These are phyloP conservation scores for Myotisia sp. DNA, from an alignment of 2,329 filamentous ascomycete genomes.

Conservation along the genomic window DNA sequence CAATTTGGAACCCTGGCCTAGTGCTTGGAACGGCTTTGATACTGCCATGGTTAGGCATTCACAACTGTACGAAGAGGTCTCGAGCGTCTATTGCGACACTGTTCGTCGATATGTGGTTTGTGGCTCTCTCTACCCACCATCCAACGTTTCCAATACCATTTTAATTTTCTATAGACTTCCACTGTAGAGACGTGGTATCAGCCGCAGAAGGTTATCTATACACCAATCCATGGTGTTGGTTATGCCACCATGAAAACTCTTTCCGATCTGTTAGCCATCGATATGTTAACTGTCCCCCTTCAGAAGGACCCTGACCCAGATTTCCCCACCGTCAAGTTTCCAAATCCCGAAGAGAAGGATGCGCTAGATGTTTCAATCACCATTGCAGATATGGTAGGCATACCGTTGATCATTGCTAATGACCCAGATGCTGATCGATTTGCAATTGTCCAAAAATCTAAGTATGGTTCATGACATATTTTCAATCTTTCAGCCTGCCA, in stretches of 20 bases:
- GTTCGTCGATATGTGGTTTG: conserved; percentile 23
- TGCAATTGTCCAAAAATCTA: conserved; percentile 44
- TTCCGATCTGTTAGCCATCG: conserved; percentile 22
- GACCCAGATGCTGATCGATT: conserved; percentile 54
- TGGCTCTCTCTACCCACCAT: not conserved
- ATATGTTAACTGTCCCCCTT: conserved; percentile 24
- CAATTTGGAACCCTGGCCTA: conserved; percentile 38
- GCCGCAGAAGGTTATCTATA: conserved; percentile 29
- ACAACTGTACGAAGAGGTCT: conserved; percentile 18
- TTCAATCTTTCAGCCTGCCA: not conserved
- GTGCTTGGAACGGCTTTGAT: conserved; percentile 35
- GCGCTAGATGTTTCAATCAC: conserved; percentile 46
- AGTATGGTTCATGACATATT: conserved; percentile 18
- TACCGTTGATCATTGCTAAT: conserved; percentile 44
- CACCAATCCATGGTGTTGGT: conserved; percentile 29
- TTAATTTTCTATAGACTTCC: conserved; percentile 17
- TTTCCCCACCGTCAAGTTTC: conserved; percentile 50
- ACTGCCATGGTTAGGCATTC: conserved; percentile 20
- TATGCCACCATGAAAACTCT: conserved; percentile 21
- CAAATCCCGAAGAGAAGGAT: conserved; percentile 51
- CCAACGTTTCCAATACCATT: not conserved
- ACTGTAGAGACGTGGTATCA: conserved; percentile 18
- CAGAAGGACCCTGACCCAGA: conserved; percentile 47
- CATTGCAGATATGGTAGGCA: conserved; percentile 37
- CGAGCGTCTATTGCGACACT: conserved; percentile 19